Evolutionary conservation across 192 early-diverging fungal species (phyloP).

Genomic region (Spizellomyces punctatus): DNA sequence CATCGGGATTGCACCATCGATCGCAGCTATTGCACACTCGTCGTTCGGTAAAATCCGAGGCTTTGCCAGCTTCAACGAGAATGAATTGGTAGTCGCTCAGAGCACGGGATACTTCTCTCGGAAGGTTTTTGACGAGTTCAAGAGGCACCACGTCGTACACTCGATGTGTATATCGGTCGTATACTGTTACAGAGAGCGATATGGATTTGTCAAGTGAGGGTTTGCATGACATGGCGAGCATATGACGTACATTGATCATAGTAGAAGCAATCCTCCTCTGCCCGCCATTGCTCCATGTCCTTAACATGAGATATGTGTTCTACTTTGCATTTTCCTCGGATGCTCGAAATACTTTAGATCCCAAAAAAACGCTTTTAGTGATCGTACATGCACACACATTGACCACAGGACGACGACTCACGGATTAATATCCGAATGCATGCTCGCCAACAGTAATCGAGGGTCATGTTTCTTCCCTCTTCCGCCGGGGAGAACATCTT

Average conservation of each 20-base stretch:
- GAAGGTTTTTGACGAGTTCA: conserved; percentile 76
- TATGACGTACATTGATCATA: conserved; percentile 65
- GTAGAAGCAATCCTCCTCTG: conserved; percentile 76
- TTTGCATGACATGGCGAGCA: background rate
- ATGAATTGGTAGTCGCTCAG: conserved; percentile 80
- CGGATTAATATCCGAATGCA: conserved; percentile 87
- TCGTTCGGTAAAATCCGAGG: conserved; percentile 70
- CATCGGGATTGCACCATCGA: conserved; percentile 43
- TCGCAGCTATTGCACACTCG: conserved; percentile 52
- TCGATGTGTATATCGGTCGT: conserved; percentile 87
- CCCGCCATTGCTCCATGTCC: conserved; percentile 63
- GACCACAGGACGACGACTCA: conserved; percentile 10
- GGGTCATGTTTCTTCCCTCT: conserved; percentile 66
- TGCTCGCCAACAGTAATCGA: conserved; percentile 77
- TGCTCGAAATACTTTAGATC: conserved; percentile 54
- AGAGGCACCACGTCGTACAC: conserved; percentile 87
- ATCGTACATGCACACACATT: too few species aligned
- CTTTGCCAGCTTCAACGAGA: conserved; percentile 82
- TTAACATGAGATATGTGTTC: conserved; percentile 66
- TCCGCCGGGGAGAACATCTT: conserved; percentile 66
- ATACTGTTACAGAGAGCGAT: conserved; percentile 51
- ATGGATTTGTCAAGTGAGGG: background rate
- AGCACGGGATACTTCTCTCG: conserved; percentile 67
- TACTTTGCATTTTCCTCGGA: conserved; percentile 79
- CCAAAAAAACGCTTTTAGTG: too few species aligned